Evolutionary conservation across 148 eudicot species (phyloP).

Genomic region (Silene uniflora): DNA sequence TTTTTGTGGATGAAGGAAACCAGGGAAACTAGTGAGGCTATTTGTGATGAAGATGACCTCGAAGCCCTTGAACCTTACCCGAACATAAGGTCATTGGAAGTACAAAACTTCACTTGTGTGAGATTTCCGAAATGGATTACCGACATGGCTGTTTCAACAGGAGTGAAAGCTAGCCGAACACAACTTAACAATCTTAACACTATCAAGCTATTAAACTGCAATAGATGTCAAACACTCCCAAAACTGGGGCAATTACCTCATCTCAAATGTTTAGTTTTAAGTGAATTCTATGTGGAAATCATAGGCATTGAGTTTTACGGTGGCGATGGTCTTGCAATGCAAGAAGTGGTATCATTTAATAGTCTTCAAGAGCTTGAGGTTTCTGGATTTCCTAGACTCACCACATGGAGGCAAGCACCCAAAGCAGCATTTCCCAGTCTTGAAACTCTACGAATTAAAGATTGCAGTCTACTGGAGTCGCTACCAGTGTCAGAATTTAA

Average conservation of each 20-base stretch:
- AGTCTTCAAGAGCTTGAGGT: not conserved
- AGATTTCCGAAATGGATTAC: not conserved
- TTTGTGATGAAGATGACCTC: not conserved
- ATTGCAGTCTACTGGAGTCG: not conserved
- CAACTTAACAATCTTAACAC: slow-evolving; percentile 1
- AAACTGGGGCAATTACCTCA: slow-evolving; percentile 10
- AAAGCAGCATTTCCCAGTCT: not conserved
- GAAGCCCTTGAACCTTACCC: not conserved
- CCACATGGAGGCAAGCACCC: not conserved
- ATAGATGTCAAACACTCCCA: slow-evolving; percentile 7
- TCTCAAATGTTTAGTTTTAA: not conserved
- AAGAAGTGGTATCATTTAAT: not conserved
- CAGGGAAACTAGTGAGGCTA: too few species aligned
- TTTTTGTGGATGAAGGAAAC: too few species aligned
- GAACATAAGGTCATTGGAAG: not conserved
- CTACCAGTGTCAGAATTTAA: not conserved
- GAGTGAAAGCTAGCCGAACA: not conserved
- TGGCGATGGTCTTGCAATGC: not conserved
- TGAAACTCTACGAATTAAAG: not conserved
- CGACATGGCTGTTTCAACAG: not conserved
- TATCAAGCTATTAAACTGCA: slow-evolving; percentile 8
- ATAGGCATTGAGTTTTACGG: slow-evolving; percentile 1
- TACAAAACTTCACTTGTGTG: not conserved
- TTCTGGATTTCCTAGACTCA: not conserved
- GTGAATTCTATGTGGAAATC: not conserved